Conservation (phyloP, 768 basidiomycete species). For the Suillus tomentosus region DNA sequence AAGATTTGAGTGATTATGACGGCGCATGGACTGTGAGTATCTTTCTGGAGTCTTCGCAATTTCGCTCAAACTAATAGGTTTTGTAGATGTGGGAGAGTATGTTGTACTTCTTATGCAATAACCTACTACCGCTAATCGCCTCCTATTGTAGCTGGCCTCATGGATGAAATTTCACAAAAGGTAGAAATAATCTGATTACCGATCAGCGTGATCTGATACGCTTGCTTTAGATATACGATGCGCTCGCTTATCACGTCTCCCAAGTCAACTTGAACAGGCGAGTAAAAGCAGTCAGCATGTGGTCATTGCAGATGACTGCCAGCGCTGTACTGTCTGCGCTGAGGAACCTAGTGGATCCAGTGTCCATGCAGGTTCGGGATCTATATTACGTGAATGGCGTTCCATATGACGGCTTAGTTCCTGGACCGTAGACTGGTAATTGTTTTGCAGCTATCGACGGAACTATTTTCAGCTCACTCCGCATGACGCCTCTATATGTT, state of each 20-base stretch:
- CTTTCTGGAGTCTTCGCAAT: conserved; percentile 3
- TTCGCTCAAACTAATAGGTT: conserved; percentile 18
- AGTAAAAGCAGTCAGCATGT: conserved; percentile 86
- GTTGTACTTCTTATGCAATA: conserved; percentile 25
- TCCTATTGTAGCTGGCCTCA: conserved; percentile 71
- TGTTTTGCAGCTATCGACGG: not conserved
- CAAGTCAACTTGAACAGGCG: conserved; percentile 88
- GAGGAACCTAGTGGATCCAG: conserved; percentile 74
- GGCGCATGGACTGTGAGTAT: conserved; percentile 90
- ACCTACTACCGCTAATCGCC: conserved; percentile 12
- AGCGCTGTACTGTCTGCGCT: conserved; percentile 82
- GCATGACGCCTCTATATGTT: not conserved
- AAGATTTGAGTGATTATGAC: conserved; percentile 86
- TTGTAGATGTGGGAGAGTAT: conserved; percentile 89
- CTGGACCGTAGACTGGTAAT: conserved; percentile 17
- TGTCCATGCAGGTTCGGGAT: conserved; percentile 32
- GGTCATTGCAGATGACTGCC: conserved; percentile 95
- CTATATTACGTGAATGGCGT: conserved; percentile 33
- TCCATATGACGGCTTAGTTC: conserved; percentile 32
- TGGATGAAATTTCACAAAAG: conserved; percentile 88
- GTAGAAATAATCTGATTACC: conserved; percentile 26
- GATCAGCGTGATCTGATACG: not conserved
- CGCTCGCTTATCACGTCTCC: conserved; percentile 92
- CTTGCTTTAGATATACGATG: conserved; percentile 73
- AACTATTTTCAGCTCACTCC: not conserved